A percentile compares a stretch with the other conserved stretches of the same genome.
Conservation (phyloP, 2,329 filamentous ascomycete species). For the Cryoendolithus antarcticus region DNA sequence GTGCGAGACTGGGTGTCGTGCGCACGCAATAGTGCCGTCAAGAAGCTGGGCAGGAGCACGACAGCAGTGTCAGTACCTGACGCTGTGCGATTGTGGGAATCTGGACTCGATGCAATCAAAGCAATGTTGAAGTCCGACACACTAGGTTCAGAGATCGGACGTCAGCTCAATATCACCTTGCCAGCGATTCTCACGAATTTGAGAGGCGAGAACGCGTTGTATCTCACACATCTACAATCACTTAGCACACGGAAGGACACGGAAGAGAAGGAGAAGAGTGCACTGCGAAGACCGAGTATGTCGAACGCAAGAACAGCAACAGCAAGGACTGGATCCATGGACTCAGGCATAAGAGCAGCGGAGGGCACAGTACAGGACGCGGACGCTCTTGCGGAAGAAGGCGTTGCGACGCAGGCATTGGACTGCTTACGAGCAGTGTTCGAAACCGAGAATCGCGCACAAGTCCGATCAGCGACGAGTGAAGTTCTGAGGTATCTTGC, state of each 20-base stretch:
- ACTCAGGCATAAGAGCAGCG: slow-evolving; percentile 51
- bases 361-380: slow-evolving; percentile 73
- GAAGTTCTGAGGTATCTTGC: slow-evolving; percentile 63
- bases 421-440: slow-evolving; percentile 82
- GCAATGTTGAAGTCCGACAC: slow-evolving; percentile 70
- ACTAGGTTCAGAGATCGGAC: slow-evolving; percentile 59
- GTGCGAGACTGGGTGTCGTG: slow-evolving; percentile 69
- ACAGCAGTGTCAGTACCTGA: slow-evolving; percentile 47
- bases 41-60: slow-evolving; percentile 21
- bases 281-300: slow-evolving; percentile 62
- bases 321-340: slow-evolving; percentile 32
- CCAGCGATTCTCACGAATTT: slow-evolving; percentile 81
- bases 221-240: slow-evolving; percentile 56
- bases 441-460: slow-evolving; percentile 64
- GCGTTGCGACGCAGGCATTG: slow-evolving; percentile 71
- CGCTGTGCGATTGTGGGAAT: slow-evolving; percentile 48
- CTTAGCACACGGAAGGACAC: slow-evolving; percentile 57
- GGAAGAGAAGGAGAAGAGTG: slow-evolving; percentile 51
- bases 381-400: slow-evolving; percentile 79
- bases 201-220: slow-evolving; percentile 59
- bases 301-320: slow-evolving; percentile 56
- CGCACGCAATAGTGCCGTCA: slow-evolving; percentile 50
- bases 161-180: slow-evolving; percentile 66
- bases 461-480: slow-evolving; percentile 65
- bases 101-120: slow-evolving; percentile 57